Evolutionary conservation across 2,329 filamentous ascomycete species (phyloP).

Genomic region (Mycosphaerella sp.): DNA sequence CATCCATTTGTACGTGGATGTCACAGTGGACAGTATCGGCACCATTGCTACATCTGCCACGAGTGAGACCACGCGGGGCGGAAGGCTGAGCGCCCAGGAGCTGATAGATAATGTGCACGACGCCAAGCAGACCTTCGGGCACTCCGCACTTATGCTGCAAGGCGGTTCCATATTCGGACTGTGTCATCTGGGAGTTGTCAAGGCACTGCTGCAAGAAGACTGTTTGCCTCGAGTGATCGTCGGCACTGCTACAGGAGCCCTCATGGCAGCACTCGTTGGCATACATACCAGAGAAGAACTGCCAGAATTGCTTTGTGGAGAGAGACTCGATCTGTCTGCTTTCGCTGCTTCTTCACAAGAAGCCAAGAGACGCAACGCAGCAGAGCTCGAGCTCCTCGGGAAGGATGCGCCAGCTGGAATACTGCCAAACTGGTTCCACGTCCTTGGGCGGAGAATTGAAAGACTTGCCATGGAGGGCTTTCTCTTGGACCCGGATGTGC

Average conservation of each 20-base stretch:
- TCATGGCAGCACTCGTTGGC: conserved; percentile 82
- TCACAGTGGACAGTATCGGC: conserved; percentile 72
- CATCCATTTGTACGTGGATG: conserved; percentile 85
- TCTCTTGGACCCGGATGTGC: conserved; percentile 63
- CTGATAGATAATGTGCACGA: conserved; percentile 85
- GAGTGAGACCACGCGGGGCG: conserved; percentile 12
- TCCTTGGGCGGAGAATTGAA: conserved; percentile 58
- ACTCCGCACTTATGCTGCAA: conserved; percentile 72
- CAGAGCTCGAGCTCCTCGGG: conserved; percentile 4
- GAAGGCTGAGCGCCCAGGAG: conserved; percentile 59
- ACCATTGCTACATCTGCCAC: conserved; percentile 66
- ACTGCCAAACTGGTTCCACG: conserved; percentile 41
- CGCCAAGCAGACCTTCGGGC: conserved; percentile 81
- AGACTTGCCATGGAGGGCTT: conserved; percentile 73
- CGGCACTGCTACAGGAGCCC: conserved; percentile 80
- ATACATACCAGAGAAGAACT: conserved; percentile 84
- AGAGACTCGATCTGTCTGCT: conserved; percentile 74
- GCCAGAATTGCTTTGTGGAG: conserved; percentile 66
- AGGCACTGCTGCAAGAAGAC: conserved; percentile 66
- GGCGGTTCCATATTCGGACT: conserved; percentile 87
- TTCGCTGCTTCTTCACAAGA: conserved; percentile 51
- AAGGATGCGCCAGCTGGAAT: conserved; percentile 53
- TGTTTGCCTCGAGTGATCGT: conserved; percentile 84
- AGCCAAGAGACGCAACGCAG: conserved; percentile 19
- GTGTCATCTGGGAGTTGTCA: conserved; percentile 84